Base-by-base conservation (phyloP, 495 filamentous ascomycete genomes). In the Aspergillus cavernicola region DNA sequence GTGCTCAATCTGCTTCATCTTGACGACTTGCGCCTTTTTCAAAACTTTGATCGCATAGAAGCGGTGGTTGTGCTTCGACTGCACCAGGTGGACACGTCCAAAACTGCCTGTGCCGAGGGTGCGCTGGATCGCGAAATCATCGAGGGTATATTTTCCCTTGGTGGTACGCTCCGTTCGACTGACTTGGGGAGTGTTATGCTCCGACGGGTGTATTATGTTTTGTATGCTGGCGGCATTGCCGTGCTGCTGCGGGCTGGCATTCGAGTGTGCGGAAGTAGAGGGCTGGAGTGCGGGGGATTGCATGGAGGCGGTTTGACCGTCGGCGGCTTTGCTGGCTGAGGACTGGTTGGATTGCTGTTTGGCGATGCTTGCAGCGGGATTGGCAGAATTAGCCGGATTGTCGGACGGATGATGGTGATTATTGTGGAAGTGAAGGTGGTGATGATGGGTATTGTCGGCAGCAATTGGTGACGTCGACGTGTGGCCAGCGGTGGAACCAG, bases 1-100 rank as follows among this genome's bases (percentile, higher is more conserved):
- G 70, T 98, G 93, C 66, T 97, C 95, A 41, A 98, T 88, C 69
- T 98, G 95, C 77, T 97, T 97, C 93, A 97, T 97, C 79, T 95
- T 97, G 58, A 97, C 91, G 36, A 98, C 93, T 70, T 98, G 95
- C 44, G 84, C 86, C 80, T 98, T 98, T 73, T 97, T 97, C 70
- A 98, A 70, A 36, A 97, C 95, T 71, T 98, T 98, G 68, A 98
- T 84, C 12, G 93, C 93, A 74, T 98, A 98, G 78, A 90, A 97
- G 40, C 93, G 85, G 70, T 92, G 85, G 70, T 97, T 98, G 72
- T 98, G 95, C 62, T 87, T 91, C 23, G 91, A 96, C 70, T 97
- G 92, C 41, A 97, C 93, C 24, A 97, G 75, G 62, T 97, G 95
- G 22, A 98, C 93, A 37, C 95, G 80, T 13, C 93, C 93, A 73